phyloP scores from a whole-genome alignment of 73 alveolate species.

The Stentor roeselii region DNA sequence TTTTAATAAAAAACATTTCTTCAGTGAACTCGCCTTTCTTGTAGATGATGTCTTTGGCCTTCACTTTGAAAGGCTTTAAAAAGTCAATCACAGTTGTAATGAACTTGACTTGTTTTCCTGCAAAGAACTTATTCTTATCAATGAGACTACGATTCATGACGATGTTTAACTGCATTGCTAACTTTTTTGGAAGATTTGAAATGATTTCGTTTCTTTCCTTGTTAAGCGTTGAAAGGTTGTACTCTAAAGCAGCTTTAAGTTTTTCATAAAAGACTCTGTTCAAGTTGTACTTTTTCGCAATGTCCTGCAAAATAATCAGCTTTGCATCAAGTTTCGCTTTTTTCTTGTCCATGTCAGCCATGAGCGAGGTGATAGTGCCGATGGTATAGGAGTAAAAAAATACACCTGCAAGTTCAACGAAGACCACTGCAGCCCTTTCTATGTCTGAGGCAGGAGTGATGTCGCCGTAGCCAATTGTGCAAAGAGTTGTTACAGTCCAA shows the following conservation, averaged over 20 bases:
- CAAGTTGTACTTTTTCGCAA: slow-evolving; percentile 35
- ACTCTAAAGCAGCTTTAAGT: slow-evolving; percentile 42
- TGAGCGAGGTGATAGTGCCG: slow-evolving; percentile 54
- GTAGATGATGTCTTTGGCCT: slow-evolving; percentile 31
- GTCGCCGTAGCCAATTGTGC: slow-evolving; percentile 85
- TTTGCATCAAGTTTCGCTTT: slow-evolving; percentile 41
- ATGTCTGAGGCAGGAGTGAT: slow-evolving; percentile 47
- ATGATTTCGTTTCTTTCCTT: slow-evolving; percentile 34
- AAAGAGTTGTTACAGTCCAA: slow-evolving; percentile 75
- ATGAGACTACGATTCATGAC: slow-evolving; percentile 35
- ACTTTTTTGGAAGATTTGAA: slow-evolving; percentile 37
- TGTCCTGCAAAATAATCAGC: slow-evolving; percentile 36
- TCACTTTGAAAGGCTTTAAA: slow-evolving; percentile 32
- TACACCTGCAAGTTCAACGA: slow-evolving; percentile 70
- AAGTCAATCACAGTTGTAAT: slow-evolving; percentile 41
- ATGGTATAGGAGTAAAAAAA: slow-evolving; percentile 71
- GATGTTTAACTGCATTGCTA: slow-evolving; percentile 37
- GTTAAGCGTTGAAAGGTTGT: slow-evolving; percentile 36
- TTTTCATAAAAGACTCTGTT: slow-evolving; percentile 27
- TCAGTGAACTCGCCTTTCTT: slow-evolving; percentile 41
- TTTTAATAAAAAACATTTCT: slow-evolving; percentile 41
- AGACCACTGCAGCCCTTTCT: slow-evolving; percentile 46
- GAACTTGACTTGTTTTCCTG: slow-evolving; percentile 33
- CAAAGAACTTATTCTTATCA: slow-evolving; percentile 40
- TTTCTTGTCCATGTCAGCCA: slow-evolving; percentile 46